Base-by-base conservation (phyloP, 257 asterid species). In the Catharanthus roseus region DNA sequence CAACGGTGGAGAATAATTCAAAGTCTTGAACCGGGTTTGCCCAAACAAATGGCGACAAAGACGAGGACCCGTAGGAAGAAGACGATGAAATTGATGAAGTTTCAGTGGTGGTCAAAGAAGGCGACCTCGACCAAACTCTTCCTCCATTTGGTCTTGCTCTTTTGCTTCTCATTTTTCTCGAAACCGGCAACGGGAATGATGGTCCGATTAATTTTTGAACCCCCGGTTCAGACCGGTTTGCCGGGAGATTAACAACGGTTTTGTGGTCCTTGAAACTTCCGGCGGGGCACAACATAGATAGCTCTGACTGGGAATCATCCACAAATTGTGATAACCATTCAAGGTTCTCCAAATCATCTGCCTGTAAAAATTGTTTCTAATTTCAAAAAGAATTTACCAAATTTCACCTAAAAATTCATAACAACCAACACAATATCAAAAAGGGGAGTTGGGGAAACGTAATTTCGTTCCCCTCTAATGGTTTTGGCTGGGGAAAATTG, bases 321-420 rank as follows among this genome's bases (percentile, higher is more conserved):
- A 76, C 82, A 68, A 82, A 73, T 53, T 82, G 81, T 5, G 84
- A 76, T 65, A 82, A 49, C 86, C 86, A 82, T 69, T 82, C 84
- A 15, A 82, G 79, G 57, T 64, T 79, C 77, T 79, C 86, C 78
- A 79, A 41, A 6, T 72, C 81, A 73, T 82, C 83, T 55, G 63
- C 82, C 86, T 82, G 58, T 7, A 42, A 45, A 76, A 68, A 39
- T n/a, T n/a, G 5, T 10, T 31, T 16, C 38, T 38, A 38, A 38
- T 3, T 38, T 38, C 42, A 56, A 18, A 45, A 49, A 49, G 49
- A 66, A 66, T 13, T 23, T 47, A n/a, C 11, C 56, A 19, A 56
- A 66, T 16, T 65, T n/a, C 54, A 29, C n/a, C 8, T 6, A 50
- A 33, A 75, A 45, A 71, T 3, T n/a, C n/a, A n/a, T n/a, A n/a